Evolutionary conservation across 495 filamentous ascomycete species (phyloP), one percentile per base, ranked within the genome.

Genomic region (Aeminium ludgeri): DNA sequence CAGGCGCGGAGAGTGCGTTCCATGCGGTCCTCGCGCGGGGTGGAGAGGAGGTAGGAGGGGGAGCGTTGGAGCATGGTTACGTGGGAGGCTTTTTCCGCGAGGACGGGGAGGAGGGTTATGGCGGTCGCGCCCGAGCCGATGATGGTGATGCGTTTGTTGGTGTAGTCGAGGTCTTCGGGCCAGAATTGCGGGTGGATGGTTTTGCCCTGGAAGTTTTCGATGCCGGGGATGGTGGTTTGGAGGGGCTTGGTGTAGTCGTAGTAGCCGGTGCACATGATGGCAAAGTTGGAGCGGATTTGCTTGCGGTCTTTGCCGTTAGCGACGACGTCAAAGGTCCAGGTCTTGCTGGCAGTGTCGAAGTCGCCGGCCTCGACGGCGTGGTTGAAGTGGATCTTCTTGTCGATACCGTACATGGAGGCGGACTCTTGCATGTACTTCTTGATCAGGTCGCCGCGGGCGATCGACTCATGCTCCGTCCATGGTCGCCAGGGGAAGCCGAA

Each of bases 401-500:
- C 69, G 41, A 86, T 77, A 19, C 72, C 75, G 44, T 70, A 62
- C 34, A 71, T 57, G 6, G 55, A 54, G 0, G 75, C 70, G 2
- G 70, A 73, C 10, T 74, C 65, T 38, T 68, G 61, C 13, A 87
- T 52, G 51, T 86, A 86, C 12, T 69, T 49, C 34, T 58, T 59
- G 53, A 89, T 81, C 13, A 61, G 59, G 0, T 54, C 46, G 0
- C 70, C 82, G 20, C 70, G 60, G 1, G 72, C 79, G 45, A 86
- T 79, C 20, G 69, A 65, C 20, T 67, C 66, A 3, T 57, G 52
- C 29, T 66, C 59, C 1, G 62, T 59, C 78, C 78, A 86, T 12
- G 76, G 76, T 20, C 72, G 59, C 73, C 76, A 84, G 11, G 68
- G 56, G 43, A 82, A 78, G 30, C 76, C 75, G 40, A 78, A 83